phyloP scores from a whole-genome alignment of 441 rosid genomes.

The Monsonia emarginata region DNA sequence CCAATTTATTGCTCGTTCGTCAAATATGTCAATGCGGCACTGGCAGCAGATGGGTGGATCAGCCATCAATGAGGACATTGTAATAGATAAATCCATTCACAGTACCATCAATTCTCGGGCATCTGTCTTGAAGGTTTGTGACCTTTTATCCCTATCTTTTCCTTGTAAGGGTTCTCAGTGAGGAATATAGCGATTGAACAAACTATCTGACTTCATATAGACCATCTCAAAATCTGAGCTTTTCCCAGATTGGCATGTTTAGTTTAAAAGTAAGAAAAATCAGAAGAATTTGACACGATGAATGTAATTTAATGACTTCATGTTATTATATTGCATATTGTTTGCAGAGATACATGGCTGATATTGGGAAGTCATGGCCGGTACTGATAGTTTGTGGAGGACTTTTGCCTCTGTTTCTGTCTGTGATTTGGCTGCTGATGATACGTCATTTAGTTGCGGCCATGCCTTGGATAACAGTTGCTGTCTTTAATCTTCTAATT shows the following conservation, averaged over 20 bases:
- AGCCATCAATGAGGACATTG: constrained; percentile 62
- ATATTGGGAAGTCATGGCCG: constrained; percentile 84
- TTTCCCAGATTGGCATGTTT: constrained; percentile 1
- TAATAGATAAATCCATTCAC: constrained; percentile 79
- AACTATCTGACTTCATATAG: constrained; percentile 1
- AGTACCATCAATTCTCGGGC: constrained; percentile 69
- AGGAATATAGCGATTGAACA: not conserved
- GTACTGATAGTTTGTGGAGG: constrained; percentile 92
- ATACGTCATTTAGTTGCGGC: constrained; percentile 87
- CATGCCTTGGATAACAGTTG: constrained; percentile 97
- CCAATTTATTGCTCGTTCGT: constrained; percentile 76
- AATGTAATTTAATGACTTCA: not conserved
- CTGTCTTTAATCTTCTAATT: constrained; percentile 68
- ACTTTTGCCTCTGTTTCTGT: constrained; percentile 70
- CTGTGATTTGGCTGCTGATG: constrained; percentile 81
- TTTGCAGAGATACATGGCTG: constrained; percentile 88
- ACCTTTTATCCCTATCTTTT: constrained; percentile 11
- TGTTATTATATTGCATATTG: not conserved
- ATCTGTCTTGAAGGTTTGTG: constrained; percentile 74
- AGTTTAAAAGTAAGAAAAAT: not conserved
- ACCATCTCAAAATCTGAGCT: not conserved
- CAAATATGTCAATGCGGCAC: constrained; percentile 68
- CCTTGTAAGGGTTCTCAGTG: constrained; percentile 9
- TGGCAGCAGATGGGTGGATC: constrained; percentile 96
- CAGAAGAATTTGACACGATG: no score